These are phyloP conservation scores for Myriosclerotinia curreyana DNA, from an alignment of 2,329 filamentous ascomycete species.

Conservation along the genomic window DNA sequence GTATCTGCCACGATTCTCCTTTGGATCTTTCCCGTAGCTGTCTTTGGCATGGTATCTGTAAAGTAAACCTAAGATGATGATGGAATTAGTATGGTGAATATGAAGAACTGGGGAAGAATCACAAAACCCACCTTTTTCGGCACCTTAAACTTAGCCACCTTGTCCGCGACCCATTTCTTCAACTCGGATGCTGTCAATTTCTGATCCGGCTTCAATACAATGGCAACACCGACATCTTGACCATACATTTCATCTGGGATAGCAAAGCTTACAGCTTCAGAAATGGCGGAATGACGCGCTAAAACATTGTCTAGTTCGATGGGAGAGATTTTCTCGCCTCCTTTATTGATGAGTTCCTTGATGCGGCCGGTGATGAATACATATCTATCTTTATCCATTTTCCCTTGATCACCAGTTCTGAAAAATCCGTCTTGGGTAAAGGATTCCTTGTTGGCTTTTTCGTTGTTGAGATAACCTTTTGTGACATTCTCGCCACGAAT, in stretches of 20 bases:
- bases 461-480: constrained; percentile 81
- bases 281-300: constrained; percentile 67
- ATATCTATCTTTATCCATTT: constrained; percentile 75
- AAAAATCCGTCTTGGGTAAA: constrained; percentile 79
- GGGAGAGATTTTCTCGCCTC: constrained; percentile 84
- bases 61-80: constrained; percentile 67
- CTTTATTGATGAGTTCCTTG: constrained; percentile 91
- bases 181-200: constrained; percentile 57
- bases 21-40: constrained; percentile 88
- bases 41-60: constrained; percentile 82
- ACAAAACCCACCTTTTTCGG: constrained; percentile 65
- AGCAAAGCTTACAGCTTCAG: constrained; percentile 80
- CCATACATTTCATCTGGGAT: constrained; percentile 80
- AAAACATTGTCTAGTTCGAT: constrained; percentile 85
- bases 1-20: constrained; percentile 79
- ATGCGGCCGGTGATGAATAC: constrained; percentile 86
- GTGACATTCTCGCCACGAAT: constrained; percentile 82
- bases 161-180: constrained; percentile 65
- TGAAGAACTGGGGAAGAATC: not conserved
- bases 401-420: constrained; percentile 83
- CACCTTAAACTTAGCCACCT: constrained; percentile 78
- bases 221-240: constrained; percentile 74
- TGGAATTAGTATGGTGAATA: constrained; percentile 23
- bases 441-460: constrained; percentile 67
- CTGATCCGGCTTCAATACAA: constrained; percentile 68